Conservation (phyloP, 768 basidiomycete genomes). For the Saitozyma sp. region DNA sequence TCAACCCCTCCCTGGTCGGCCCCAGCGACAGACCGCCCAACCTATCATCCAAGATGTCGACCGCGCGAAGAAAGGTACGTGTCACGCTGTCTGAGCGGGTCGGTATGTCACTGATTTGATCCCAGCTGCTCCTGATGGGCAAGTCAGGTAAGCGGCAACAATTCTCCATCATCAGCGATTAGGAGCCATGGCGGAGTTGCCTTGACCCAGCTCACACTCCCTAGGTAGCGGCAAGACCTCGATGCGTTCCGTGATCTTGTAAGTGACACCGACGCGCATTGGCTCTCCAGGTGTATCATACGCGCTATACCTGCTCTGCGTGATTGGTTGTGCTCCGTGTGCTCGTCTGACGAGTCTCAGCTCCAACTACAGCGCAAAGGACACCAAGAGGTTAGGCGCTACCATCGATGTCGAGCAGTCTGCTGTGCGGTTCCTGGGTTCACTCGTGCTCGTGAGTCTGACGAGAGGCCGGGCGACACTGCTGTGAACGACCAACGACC, state of each 20-base stretch:
- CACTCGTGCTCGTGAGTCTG: slow-evolving; percentile 68
- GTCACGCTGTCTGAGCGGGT: neutral
- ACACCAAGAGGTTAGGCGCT: slow-evolving; percentile 87
- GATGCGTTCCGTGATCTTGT: slow-evolving; percentile 99
- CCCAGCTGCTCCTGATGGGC: slow-evolving; percentile 94
- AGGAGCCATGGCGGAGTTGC: neutral
- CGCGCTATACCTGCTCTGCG: too few relatives aligned
- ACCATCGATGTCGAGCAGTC: slow-evolving; percentile 98
- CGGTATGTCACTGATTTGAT: neutral
- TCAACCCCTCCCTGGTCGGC: too few relatives aligned
- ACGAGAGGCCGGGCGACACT: neutral
- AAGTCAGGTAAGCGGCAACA: slow-evolving; percentile 68
- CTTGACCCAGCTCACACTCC: slow-evolving; percentile 9
- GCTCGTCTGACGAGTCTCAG: slow-evolving; percentile 54
- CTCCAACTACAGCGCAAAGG: slow-evolving; percentile 88
- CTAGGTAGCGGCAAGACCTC: slow-evolving; percentile 69
- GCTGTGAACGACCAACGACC: too few relatives aligned
- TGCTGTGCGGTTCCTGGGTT: slow-evolving; percentile 93
- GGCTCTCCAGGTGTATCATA: too few relatives aligned
- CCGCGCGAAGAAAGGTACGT: slow-evolving; percentile 35
- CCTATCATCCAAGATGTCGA: too few relatives aligned
- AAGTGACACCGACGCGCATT: slow-evolving; percentile 52
- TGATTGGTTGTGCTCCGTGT: neutral
- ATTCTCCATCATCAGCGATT: neutral
- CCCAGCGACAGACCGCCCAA: too few relatives aligned